Percentiles rank a stretch among this genome's conserved stretches.
Conservation (phyloP, 2,329 filamentous ascomycete species). For the Colletotrichum sidae region DNA sequence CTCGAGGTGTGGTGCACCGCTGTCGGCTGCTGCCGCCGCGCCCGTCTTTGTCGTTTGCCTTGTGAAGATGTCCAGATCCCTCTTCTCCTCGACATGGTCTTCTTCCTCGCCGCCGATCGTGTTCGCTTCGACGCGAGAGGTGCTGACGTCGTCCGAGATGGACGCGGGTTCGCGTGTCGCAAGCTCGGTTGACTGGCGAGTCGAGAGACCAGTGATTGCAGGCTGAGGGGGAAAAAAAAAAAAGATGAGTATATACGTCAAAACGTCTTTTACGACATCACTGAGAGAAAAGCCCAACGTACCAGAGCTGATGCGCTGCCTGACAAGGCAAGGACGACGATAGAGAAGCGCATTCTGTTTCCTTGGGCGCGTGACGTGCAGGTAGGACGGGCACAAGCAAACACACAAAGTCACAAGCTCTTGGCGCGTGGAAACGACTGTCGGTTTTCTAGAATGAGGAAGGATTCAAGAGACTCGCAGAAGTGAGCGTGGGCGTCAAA, state of each 20-base stretch:
- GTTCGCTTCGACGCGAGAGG: slow-evolving; percentile 10
- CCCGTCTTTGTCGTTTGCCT: slow-evolving; percentile 4
- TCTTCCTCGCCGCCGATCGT: neutral
- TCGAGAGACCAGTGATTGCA: slow-evolving; percentile 4
- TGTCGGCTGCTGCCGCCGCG: neutral
- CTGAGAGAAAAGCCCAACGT: neutral
- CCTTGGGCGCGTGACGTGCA: neutral
- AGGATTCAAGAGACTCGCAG: slow-evolving; percentile 18
- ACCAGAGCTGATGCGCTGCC: slow-evolving; percentile 31
- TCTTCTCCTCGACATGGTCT: neutral
- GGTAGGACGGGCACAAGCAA: neutral
- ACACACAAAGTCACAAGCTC: neutral
- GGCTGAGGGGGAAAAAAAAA: slow-evolving; percentile 12
- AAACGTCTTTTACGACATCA: too few species aligned
- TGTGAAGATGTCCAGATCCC: neutral
- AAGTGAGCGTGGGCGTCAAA: slow-evolving; percentile 25
- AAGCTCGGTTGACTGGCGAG: slow-evolving; percentile 9
- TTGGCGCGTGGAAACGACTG: slow-evolving; percentile 26
- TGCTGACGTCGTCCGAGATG: slow-evolving; percentile 6
- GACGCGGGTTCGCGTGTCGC: slow-evolving; percentile 8
- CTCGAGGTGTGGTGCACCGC: neutral
- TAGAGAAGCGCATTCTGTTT: slow-evolving; percentile 26
- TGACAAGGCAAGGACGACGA: slow-evolving; percentile 28
- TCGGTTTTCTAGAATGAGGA: slow-evolving; percentile 9
- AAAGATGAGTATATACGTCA: neutral